Conservation (phyloP, 164 flowering plant genomes). For the Piper longum region DNA sequence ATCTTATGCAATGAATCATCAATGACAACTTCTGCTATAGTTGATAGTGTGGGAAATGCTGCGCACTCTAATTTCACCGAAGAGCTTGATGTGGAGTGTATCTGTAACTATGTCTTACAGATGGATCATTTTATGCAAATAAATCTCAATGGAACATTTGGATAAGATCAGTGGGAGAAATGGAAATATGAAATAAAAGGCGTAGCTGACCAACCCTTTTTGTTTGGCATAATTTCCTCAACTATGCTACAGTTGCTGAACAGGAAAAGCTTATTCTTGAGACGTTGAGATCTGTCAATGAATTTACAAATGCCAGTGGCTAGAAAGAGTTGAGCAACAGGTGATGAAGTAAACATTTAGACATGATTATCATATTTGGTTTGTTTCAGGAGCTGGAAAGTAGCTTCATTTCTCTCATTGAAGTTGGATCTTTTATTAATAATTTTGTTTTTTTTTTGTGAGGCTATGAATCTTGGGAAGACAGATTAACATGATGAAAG, state of each 20-base stretch:
- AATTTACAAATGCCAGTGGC: conserved; percentile 19
- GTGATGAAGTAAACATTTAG: background rate
- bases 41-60: conserved; percentile 82
- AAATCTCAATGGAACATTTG: background rate
- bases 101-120: conserved; percentile 22
- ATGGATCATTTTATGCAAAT: background rate
- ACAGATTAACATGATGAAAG: background rate
- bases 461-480: background rate
- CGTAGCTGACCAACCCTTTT: background rate
- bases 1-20: conserved; percentile 91
- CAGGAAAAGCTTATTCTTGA: conserved; percentile 74
- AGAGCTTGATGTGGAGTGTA: conserved; percentile 88
- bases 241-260: conserved; percentile 42
- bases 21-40: conserved; percentile 92
- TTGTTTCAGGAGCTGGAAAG: background rate
- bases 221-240: conserved; percentile 14
- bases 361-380: background rate
- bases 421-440: background rate
- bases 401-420: background rate
- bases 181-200: no score
- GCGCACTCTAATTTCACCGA: conserved; percentile 87
- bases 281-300: conserved; percentile 40
- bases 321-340: conserved; percentile 10
- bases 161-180: background rate
- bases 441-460: background rate